Evolutionary conservation across 2,329 filamentous ascomycete species (phyloP).

Genomic region (Colletotrichum destructivum): DNA sequence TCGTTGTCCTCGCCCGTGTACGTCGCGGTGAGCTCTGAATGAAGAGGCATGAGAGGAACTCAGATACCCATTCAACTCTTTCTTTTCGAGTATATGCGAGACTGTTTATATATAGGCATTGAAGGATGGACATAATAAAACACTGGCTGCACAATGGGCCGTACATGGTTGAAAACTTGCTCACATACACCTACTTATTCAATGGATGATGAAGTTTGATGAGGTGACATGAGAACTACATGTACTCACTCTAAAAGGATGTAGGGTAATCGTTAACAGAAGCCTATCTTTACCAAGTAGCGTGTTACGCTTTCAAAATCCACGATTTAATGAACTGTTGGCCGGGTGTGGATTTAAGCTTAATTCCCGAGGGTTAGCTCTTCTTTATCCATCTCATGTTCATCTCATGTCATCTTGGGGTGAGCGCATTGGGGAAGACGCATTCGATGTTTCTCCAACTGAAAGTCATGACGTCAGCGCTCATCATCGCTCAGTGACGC

Average conservation of each 20-base stretch:
- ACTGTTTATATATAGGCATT: background rate
- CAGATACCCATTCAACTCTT: background rate
- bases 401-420: background rate
- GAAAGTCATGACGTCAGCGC: constrained; percentile 41
- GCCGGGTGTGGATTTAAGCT: background rate
- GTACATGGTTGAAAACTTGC: background rate
- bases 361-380: too few species aligned
- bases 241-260: too few species aligned
- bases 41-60: background rate
- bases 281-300: too few species aligned
- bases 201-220: too few species aligned
- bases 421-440: background rate
- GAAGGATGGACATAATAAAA: background rate
- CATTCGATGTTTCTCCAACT: background rate
- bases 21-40: background rate
- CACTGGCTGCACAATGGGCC: background rate
- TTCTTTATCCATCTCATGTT: background rate
- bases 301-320: too few species aligned
- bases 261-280: too few species aligned
- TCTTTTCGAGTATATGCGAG: background rate
- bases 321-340: too few species aligned
- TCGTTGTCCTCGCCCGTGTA: background rate
- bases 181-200: background rate
- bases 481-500: constrained; percentile 40
- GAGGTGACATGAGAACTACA: too few species aligned